A percentile compares a stretch with the other conserved stretches of the same genome.
phyloP scores from a whole-genome alignment of 768 basidiomycete genomes.

The Termitomyces sp. region DNA sequence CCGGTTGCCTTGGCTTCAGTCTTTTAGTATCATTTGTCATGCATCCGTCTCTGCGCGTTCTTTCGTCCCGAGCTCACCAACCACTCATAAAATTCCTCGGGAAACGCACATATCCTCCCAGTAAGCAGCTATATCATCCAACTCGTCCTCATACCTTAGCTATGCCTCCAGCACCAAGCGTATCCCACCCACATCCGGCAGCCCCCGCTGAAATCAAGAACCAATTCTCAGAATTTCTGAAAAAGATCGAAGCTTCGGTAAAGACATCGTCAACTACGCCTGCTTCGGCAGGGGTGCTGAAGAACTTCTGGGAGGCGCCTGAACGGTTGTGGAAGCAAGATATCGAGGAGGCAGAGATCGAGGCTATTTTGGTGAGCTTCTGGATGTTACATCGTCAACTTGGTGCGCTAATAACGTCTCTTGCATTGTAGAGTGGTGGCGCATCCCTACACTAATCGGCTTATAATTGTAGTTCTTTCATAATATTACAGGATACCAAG shows the following conservation, averaged over 20 bases:
- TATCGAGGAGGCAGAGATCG: constrained; percentile 56
- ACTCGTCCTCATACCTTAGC: constrained; percentile 1
- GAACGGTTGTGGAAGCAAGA: constrained; percentile 50
- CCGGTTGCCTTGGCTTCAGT: background rate
- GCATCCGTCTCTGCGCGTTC: constrained; percentile 30
- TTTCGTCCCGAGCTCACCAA: constrained; percentile 42
- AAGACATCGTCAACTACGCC: constrained; percentile 11
- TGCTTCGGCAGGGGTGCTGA: constrained; percentile 20
- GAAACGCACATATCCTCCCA: constrained; percentile 46
- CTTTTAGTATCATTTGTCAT: constrained; percentile 12
- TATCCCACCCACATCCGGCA: constrained; percentile 58
- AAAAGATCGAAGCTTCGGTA: constrained; percentile 27
- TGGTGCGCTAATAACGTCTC: background rate
- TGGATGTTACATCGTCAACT: background rate
- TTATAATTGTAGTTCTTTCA: constrained; percentile 2
- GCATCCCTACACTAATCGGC: constrained; percentile 45
- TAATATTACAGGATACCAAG: constrained; percentile 5
- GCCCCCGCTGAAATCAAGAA: constrained; percentile 61
- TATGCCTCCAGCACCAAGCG: constrained; percentile 25
- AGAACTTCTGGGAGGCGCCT: constrained; percentile 68
- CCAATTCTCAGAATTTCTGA: constrained; percentile 41
- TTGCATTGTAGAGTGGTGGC: constrained; percentile 54
- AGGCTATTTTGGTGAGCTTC: constrained; percentile 57
- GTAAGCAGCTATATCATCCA: constrained; percentile 9
- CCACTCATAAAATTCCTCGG: constrained; percentile 65